A percentile compares a stretch with the other conserved stretches of the same genome.
phyloP scores from a whole-genome alignment of 2,329 filamentous ascomycete genomes.

The Colletotrichum sp. region DNA sequence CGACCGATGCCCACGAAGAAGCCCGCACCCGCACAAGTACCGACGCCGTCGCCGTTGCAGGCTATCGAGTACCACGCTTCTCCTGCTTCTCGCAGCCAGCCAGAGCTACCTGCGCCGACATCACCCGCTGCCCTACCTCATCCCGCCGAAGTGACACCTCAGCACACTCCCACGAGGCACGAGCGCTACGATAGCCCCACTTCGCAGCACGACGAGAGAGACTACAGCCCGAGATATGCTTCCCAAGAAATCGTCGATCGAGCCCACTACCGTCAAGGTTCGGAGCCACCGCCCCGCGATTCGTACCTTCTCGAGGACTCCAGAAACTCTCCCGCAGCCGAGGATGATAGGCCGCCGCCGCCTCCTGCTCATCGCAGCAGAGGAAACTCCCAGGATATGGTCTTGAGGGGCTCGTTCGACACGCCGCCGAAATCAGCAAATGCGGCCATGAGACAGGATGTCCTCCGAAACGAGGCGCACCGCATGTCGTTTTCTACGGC shows the following conservation, averaged over 20 bases:
- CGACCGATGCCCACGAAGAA: conserved; percentile 31
- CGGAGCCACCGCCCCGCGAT: conserved; percentile 36
- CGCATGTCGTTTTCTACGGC: conserved; percentile 49
- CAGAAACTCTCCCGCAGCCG: conserved; percentile 38
- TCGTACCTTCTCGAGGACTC: conserved; percentile 32
- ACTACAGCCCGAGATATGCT: conserved; percentile 38
- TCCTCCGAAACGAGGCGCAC: conserved; percentile 62
- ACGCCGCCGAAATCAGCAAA: conserved; percentile 44
- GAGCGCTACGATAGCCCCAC: conserved; percentile 41
- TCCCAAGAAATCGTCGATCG: conserved; percentile 29
- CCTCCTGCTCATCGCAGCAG: conserved; percentile 60
- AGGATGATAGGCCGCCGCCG: conserved; percentile 56
- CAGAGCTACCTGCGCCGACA: conserved; percentile 42
- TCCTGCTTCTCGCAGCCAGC: conserved; percentile 31
- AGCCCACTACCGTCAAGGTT: conserved; percentile 42
- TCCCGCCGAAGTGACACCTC: conserved; percentile 6
- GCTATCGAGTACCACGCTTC: conserved; percentile 54
- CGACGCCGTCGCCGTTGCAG: conserved; percentile 59
- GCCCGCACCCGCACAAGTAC: conserved; percentile 40
- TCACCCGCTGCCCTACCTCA: conserved; percentile 27
- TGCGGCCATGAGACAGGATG: conserved; percentile 62
- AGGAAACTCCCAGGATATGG: conserved; percentile 44
- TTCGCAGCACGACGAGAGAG: conserved; percentile 39
- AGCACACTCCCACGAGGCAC: conserved; percentile 15
- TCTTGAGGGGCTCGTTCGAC: conserved; percentile 46